These are phyloP conservation scores for Botrytis hyacinthi DNA, from an alignment of 2,329 filamentous ascomycete genomes.

Conservation along the genomic window DNA sequence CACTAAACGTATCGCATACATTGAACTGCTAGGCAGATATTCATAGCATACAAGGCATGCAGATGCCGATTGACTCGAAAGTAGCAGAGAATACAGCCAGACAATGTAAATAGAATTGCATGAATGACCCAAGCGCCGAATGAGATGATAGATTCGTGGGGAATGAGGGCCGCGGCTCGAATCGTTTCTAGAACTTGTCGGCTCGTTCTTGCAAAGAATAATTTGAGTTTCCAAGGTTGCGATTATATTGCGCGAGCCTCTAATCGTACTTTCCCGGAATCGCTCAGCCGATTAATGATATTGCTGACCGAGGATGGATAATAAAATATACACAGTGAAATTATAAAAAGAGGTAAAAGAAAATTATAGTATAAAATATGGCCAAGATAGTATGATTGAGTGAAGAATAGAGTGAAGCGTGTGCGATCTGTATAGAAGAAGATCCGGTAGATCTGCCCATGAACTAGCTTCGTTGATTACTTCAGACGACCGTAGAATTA, in stretches of 20 bases:
- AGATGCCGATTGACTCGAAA: constrained; percentile 5
- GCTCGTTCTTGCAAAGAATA: not conserved
- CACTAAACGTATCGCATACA: constrained; percentile 17
- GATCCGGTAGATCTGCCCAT: constrained; percentile 7
- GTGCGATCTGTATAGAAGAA: not conserved
- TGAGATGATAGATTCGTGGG: not conserved
- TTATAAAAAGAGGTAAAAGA: not conserved
- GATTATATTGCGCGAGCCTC: constrained; percentile 1
- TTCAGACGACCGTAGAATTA: constrained; percentile 6
- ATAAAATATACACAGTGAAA: constrained; percentile 10
- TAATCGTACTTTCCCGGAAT: not conserved
- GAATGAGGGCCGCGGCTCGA: not conserved
- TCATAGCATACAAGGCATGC: constrained; percentile 29
- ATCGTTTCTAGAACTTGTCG: not conserved
- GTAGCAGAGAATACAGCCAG: not conserved
- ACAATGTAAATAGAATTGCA: not conserved
- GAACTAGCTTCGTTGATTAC: constrained; percentile 1
- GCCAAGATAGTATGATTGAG: not conserved
- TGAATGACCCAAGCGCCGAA: not conserved
- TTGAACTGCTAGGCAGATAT: constrained; percentile 22
- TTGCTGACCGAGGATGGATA: not conserved
- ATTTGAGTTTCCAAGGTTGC: not conserved
- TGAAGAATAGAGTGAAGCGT: not conserved
- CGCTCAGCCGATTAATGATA: not conserved
- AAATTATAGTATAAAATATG: not conserved